Evolutionary conservation across 331 rosid genomes (phyloP), one percentile per base, ranked within the genome.

Genomic region (Ulmus americana): DNA sequence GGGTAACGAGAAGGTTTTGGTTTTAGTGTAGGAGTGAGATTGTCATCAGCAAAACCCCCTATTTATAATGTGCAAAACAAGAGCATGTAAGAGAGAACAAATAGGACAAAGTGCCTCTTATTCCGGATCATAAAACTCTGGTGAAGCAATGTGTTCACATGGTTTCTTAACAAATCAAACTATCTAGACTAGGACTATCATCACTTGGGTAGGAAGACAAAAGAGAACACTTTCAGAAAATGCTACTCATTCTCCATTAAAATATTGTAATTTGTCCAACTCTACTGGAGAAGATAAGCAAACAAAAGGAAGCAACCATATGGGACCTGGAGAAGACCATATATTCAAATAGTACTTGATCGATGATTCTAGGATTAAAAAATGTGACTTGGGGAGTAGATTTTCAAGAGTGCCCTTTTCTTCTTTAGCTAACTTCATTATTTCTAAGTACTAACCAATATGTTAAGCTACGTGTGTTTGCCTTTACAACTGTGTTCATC

Each of bases 181-280:
- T 2, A 22, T n/a, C n/a, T 15, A 15, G 64, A 58, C 46, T 38
- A 8, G 6, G 14, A 15, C 48, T 61, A 9, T 68, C 18, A 28
- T 68, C 72, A 57, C 83, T 62, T 73, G n/a, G 51, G 22, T 5
- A 6, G 13, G 44, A 72, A 65, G 79, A 4, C 66, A 72, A 69
- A 63, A 63, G 76, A 16, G 45, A 55, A 61, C 51, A 54, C 69
- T 69, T 67, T 28, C 20, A 40, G 46, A 54, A 48, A 28, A 40
- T 51, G 47, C 48, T 50, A 42, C 47, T 51, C 50, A 2, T 64
- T 5, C 6, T 40, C 52, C 14, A 9, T 47, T 12, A 47, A 47
- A 12, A 47, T 10, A 47, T 28, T 47, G 52, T 12, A 47, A 47
- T 8, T 55, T 2, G 13, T 22, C 40, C 39, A 53, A 15, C 40